Base-by-base conservation (phyloP, 345 rosid species). In the Erucastrum elatum region DNA sequence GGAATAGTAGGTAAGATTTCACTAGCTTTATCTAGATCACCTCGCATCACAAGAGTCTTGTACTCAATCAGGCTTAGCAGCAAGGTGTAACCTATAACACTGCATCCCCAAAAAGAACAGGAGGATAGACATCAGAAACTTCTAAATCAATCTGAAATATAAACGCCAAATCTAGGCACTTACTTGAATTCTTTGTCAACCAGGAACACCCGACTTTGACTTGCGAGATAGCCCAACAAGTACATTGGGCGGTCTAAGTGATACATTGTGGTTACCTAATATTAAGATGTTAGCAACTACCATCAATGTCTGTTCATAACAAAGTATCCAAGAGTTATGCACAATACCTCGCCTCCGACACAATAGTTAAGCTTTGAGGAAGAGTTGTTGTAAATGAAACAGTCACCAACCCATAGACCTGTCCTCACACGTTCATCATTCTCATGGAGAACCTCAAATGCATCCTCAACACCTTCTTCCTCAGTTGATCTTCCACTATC, bases 181-280 rank as follows among this genome's bases (percentile, higher is more conserved):
- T 87, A 95, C 99, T 90, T 96, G 82, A 96, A 96, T 84, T 96
- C 99, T 83, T 96, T 96, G 90, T 96, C 99, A 30, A 96, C 93
- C 69, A 96, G 84, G 84, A 90, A 93, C 59, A 96, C 99, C 64
- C 98, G 93, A 84, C 98, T 96, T 87, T 96, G 99, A 85, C 77
- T 88, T 4, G 98, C 97, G 81, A 96, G 96, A 84, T 96, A 96
- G 11, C 98, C 98, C 88, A 96, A 84, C 85, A 96, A 83, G 85
- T 96, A 96, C 98, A 96, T 96, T 31, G 99, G 99, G 53, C 98
- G 97, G 81, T 96, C 99, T 90, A 96, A 86, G 85, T 96, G 99
- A 79, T 81, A 93, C 99, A 96, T 96, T 17, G 98, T 96, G 21
- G 98, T 93, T 27, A 96, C 97, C 99, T 96, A 77, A 44, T 58